Evolutionary conservation across 1,284 basidiomycete genomes (phyloP).

Genomic region (Polyporus tsugae): DNA sequence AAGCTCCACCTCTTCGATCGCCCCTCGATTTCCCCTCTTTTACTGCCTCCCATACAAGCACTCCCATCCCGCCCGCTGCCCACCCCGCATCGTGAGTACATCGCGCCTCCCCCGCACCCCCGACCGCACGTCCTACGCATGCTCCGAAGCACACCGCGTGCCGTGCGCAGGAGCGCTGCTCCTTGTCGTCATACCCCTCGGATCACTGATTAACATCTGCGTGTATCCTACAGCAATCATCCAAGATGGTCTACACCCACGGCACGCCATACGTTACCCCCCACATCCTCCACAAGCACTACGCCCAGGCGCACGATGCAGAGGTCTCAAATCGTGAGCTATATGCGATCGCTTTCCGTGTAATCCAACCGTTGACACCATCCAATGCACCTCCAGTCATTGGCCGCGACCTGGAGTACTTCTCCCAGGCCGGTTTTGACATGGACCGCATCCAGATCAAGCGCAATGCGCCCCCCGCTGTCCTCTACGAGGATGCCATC

Average conservation of each 20-base stretch:
- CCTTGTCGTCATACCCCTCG: constrained; percentile 15
- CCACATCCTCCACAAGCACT: constrained; percentile 84
- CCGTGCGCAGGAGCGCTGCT: constrained; percentile 12
- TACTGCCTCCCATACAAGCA: constrained; percentile 7
- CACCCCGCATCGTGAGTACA: constrained; percentile 19
- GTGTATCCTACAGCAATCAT: constrained; percentile 17
- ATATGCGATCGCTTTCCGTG: constrained; percentile 13
- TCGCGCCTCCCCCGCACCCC: background rate
- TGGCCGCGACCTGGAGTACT: constrained; percentile 94
- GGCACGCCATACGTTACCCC: constrained; percentile 85
- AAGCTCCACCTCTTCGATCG: constrained; percentile 28
- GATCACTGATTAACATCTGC: constrained; percentile 7
- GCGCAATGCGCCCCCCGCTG: constrained; percentile 95
- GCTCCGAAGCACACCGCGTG: constrained; percentile 14
- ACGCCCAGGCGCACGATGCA: constrained; percentile 75
- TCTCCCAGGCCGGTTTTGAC: constrained; percentile 99
- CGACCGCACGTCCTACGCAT: background rate
- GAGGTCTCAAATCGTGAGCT: constrained; percentile 69
- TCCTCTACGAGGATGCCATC: constrained; percentile 98
- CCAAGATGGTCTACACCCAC: constrained; percentile 63
- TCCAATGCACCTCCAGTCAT: constrained; percentile 63
- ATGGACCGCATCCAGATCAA: constrained; percentile 90
- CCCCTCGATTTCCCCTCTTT: constrained; percentile 25
- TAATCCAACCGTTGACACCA: constrained; percentile 23
- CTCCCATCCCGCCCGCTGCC: constrained; percentile 3